phyloP scores from a whole-genome alignment of 2,329 filamentous ascomycete genomes.

The Laburnicola sp. region DNA sequence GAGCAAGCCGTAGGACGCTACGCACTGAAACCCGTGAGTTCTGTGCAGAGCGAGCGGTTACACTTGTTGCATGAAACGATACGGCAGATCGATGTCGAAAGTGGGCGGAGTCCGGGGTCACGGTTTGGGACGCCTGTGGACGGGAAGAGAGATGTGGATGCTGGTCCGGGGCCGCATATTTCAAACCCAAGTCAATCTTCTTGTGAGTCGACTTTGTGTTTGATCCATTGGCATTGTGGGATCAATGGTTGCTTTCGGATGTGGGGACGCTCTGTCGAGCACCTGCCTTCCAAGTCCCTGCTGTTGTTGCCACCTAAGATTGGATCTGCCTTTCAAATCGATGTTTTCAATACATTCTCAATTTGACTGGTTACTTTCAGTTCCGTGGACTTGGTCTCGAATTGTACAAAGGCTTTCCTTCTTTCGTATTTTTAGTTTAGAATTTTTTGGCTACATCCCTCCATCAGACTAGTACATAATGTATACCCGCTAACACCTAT shows the following conservation, averaged over 20 bases:
- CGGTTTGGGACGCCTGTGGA: not conserved
- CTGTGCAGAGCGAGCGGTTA: not conserved
- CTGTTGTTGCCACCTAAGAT: too few relatives aligned
- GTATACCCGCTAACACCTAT: not conserved
- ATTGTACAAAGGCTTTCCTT: too few relatives aligned
- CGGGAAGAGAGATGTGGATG: not conserved
- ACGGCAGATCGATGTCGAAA: slow-evolving; percentile 1
- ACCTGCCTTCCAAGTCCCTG: too few relatives aligned
- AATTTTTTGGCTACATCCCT: too few relatives aligned
- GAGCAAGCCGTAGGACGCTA: slow-evolving; percentile 24
- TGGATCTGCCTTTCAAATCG: too few relatives aligned
- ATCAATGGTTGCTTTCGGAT: not conserved
- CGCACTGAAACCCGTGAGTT: slow-evolving; percentile 2
- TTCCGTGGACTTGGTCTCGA: too few relatives aligned
- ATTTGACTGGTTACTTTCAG: too few relatives aligned
- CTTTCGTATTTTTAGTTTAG: too few relatives aligned
- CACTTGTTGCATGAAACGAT: not conserved
- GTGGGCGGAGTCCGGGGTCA: not conserved
- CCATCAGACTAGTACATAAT: too few relatives aligned
- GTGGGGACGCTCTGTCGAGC: too few relatives aligned
- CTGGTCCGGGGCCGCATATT: slow-evolving; percentile 1
- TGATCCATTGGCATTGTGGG: not conserved
- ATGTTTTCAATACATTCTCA: too few relatives aligned
- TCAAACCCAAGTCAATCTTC: not conserved
- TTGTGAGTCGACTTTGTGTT: slow-evolving; percentile 6